Conservation (phyloP, 305 asterid genomes). For the Lippia alba region DNA sequence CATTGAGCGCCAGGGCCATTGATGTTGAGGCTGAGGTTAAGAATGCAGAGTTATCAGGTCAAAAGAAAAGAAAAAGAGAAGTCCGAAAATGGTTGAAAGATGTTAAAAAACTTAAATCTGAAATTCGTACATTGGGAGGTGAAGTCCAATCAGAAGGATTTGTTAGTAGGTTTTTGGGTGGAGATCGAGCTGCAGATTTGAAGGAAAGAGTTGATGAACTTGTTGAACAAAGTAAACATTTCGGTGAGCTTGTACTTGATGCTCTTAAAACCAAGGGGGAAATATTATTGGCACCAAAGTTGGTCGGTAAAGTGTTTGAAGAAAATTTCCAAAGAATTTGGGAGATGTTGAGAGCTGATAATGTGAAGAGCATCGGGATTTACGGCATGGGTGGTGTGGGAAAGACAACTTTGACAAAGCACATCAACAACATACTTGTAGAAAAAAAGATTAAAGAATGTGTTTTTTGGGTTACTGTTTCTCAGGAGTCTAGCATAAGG, state of each 20-base stretch:
- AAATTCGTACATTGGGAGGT: background rate
- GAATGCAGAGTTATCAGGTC: constrained; percentile 15
- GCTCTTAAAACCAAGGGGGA: background rate
- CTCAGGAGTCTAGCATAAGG: background rate
- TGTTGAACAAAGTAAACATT: constrained; percentile 8
- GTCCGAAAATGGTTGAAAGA: constrained; percentile 30
- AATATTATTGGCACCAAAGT: background rate
- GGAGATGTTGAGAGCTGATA: background rate
- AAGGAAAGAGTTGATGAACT: background rate
- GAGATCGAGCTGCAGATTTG: background rate
- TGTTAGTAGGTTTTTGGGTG: background rate
- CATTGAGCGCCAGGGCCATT: constrained; percentile 8
- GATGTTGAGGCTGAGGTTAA: constrained; percentile 27
- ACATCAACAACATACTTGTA: constrained; percentile 3
- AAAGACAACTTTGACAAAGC: constrained; percentile 4
- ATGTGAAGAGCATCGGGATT: constrained; percentile 7
- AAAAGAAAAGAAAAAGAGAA: constrained; percentile 36
- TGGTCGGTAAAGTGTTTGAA: background rate
- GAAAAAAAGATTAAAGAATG: background rate
- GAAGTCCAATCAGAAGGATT: background rate
- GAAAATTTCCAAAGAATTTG: background rate
- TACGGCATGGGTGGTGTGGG: too few species aligned
- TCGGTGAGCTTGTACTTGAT: constrained; percentile 13
- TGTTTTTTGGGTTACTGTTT: constrained; percentile 14
- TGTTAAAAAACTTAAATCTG: background rate